phyloP scores from a whole-genome alignment of 2,329 filamentous ascomycete species.

The Zalaria sp. region DNA sequence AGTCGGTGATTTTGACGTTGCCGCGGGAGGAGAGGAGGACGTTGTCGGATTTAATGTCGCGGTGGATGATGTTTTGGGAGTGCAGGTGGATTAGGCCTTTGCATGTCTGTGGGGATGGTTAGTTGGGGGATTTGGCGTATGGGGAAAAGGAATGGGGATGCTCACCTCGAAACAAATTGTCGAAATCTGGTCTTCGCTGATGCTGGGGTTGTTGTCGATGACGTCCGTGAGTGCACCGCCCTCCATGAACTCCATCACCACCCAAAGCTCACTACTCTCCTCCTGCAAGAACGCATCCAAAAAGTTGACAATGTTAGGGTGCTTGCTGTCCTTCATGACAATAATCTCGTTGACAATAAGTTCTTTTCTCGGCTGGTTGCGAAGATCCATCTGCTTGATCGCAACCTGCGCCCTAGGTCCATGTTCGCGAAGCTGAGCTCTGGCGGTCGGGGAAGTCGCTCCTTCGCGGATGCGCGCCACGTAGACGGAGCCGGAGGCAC shows the following conservation, averaged over 20 bases:
- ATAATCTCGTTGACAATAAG: conserved; percentile 99
- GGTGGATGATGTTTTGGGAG: conserved; percentile 91
- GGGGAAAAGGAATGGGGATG: background rate
- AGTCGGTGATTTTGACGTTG: conserved; percentile 93
- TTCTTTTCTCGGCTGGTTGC: conserved; percentile 93
- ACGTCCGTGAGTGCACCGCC: conserved; percentile 94
- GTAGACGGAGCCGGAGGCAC: conserved; percentile 94
- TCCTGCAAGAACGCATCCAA: conserved; percentile 93
- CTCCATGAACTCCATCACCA: conserved; percentile 99
- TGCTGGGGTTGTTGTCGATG: conserved; percentile 91
- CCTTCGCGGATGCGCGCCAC: conserved; percentile 89
- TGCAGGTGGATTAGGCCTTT: conserved; percentile 89
- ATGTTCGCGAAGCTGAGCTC: conserved; percentile 63
- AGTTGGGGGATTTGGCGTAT: conserved; percentile 8
- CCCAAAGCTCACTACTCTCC: conserved; percentile 92
- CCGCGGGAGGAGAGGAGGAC: conserved; percentile 86
- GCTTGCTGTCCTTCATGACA: conserved; percentile 98
- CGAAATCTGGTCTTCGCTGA: conserved; percentile 93
- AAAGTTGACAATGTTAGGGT: conserved; percentile 98
- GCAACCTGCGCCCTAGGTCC: conserved; percentile 79
- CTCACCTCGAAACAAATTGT: conserved; percentile 91
- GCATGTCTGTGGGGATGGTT: conserved; percentile 55
- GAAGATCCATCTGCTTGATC: conserved; percentile 99
- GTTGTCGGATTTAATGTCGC: conserved; percentile 99
- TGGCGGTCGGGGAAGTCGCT: conserved; percentile 66